phyloP scores from a whole-genome alignment of 768 basidiomycete species.

The Naganishia vaughanmartiniae region DNA sequence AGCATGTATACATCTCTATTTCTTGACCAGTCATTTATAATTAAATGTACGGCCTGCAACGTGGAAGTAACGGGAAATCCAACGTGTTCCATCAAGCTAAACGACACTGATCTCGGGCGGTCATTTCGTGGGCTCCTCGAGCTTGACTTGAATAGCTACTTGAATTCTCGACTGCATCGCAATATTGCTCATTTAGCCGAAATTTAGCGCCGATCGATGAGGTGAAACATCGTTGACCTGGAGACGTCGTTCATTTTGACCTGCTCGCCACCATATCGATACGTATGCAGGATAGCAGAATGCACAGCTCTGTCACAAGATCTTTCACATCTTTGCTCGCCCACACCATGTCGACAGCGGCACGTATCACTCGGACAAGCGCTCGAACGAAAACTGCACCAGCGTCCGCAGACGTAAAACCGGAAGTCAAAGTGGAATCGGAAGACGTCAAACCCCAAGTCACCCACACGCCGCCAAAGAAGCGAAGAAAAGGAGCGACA shows the following conservation, averaged over 20 bases:
- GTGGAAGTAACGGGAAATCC: too few species aligned
- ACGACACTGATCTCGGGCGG: background rate
- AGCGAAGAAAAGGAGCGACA: background rate
- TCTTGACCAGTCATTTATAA: too few species aligned
- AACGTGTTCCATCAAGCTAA: too few species aligned
- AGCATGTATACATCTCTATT: too few species aligned
- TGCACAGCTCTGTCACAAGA: background rate
- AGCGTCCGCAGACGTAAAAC: background rate
- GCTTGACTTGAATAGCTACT: too few species aligned
- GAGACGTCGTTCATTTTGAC: background rate
- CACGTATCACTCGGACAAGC: conserved; percentile 3
- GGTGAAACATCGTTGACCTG: background rate
- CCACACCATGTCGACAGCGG: background rate
- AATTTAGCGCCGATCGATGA: conserved; percentile 17
- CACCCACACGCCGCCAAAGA: background rate
- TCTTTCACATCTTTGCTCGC: background rate
- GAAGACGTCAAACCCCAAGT: background rate
- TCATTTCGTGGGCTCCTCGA: too few species aligned
- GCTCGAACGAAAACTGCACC: background rate
- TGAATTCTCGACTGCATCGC: too few species aligned
- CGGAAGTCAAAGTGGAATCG: background rate
- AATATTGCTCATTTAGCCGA: too few species aligned
- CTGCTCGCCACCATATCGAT: too few species aligned
- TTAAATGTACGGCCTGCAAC: too few species aligned
- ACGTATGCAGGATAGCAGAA: background rate